These are phyloP conservation scores for Septoria linicola DNA, from an alignment of 2,329 filamentous ascomycete genomes.

Conservation along the genomic window DNA sequence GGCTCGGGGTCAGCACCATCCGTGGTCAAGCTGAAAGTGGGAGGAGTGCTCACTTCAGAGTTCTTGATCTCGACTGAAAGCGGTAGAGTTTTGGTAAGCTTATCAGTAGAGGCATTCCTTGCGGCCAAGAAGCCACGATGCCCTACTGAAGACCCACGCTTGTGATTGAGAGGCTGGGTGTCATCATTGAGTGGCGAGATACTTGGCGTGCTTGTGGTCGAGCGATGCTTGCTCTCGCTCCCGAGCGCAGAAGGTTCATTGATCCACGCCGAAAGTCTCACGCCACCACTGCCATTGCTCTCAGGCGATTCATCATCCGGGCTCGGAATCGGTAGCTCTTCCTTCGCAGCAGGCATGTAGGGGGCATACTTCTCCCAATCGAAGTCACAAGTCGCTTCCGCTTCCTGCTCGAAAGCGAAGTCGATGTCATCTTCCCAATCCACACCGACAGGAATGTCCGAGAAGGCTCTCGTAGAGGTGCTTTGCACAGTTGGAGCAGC, in stretches of 20 bases:
- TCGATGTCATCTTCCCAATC: slow-evolving; percentile 64
- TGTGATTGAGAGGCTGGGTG: slow-evolving; percentile 15
- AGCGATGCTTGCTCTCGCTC: slow-evolving; percentile 7
- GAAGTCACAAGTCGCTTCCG: slow-evolving; percentile 61
- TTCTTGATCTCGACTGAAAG: slow-evolving; percentile 12
- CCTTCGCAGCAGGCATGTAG: slow-evolving; percentile 6
- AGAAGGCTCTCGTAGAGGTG: slow-evolving; percentile 17
- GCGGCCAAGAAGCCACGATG: slow-evolving; percentile 36
- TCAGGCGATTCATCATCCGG: slow-evolving; percentile 18
- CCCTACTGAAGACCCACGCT: slow-evolving; percentile 32
- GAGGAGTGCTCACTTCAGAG: slow-evolving; percentile 20
- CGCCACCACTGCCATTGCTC: slow-evolving; percentile 21
- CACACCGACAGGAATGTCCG: slow-evolving; percentile 37
- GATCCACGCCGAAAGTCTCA: slow-evolving; percentile 24
- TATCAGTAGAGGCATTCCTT: slow-evolving; percentile 27
- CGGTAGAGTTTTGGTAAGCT: slow-evolving; percentile 15
- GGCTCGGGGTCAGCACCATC: slow-evolving; percentile 12
- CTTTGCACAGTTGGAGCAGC: slow-evolving; percentile 12
- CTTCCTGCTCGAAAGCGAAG: slow-evolving; percentile 61
- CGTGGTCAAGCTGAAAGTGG: slow-evolving; percentile 21
- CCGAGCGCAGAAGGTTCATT: slow-evolving; percentile 20
- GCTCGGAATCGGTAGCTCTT: slow-evolving; percentile 18
- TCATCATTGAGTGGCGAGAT: slow-evolving; percentile 4
- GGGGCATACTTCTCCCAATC: slow-evolving; percentile 49
- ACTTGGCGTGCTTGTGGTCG: not conserved